Base-by-base conservation (phyloP, 169 alveolate species). In the Plasmodium ovale region DNA sequence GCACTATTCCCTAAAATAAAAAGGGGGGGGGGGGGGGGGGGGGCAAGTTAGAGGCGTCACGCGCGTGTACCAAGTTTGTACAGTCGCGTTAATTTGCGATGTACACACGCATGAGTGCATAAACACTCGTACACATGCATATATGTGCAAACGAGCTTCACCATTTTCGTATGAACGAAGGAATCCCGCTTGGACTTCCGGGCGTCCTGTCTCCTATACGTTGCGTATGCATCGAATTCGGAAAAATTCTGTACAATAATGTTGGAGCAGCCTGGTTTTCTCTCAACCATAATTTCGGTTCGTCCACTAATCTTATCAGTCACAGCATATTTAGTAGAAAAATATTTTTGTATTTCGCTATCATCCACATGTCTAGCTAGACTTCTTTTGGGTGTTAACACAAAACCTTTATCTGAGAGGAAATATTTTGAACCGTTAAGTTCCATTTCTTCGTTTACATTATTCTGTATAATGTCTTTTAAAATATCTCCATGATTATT, bases 221-320 rank as follows among this genome's bases (percentile, higher is more conserved):
- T 79, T 16, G 65, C 89, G 33, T 79, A 79, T 12, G 89, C 89
- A 79, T 79, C 89, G 31, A 79, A 79, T 42, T 79, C 89, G 1
- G 89, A 64, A 39, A 79, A 79, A n/a, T 79, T 79, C 58, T 79
- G 89, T 33, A 79, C 89, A 33, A 79, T 79, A 68, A 79, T 64
- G 42, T 79, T 64, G 21, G 89, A 79, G 37, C 89, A 79, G 9
- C 89, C 89, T 3, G 77, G 77, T 65, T 79, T 79, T 39, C 89
- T 79, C 21, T 62, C 89, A 19, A 79, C 89, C 89, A 79, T 79
- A 64, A 79, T 79, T 79, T 79, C 89, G 31, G 89, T 79, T 51
- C 89, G 29, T 19, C 89, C 89, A 64, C 82, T 79, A 19, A 79
- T 27, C 42, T 42, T 44, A 49, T 79, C 89, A 12, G 89, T 79